Evolutionary conservation across 306 rosid genomes (phyloP), one percentile per base, ranked within the genome.

Genomic region (Alnus rubra): DNA sequence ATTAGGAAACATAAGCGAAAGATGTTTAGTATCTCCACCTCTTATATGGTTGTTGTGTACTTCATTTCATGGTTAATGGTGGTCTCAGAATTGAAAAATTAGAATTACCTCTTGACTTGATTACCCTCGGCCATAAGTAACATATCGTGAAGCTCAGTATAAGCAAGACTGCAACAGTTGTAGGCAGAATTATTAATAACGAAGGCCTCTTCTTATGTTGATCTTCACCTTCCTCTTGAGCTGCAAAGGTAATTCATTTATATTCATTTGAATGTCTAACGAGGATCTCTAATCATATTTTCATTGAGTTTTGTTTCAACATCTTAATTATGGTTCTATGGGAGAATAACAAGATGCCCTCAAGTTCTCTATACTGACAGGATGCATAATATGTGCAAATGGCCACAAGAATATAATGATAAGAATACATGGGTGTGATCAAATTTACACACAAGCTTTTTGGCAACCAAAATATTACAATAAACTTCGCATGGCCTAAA

Each of bases 221-320:
- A 64, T 74, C 74, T 11, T 64, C 70, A 35, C 45, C 82, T 79
- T 64, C 74, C 58, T 15, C 69, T 51, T 51, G 68, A 52, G 82
- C 82, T 79, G 44, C 30, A 62, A 63, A 73, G 76, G 48, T 33
- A 15, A 7, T 64, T 64, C 11, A 16, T 31, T 35, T 35, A 33
- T 63, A 33, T 56, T 9, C 5, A 56, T 63, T 63, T 13, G n/a
- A 12, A 31, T 63, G 69, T 28, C 67, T 11, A 4, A 59, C 33
- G 35, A 23, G 67, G 13, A 9, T 50, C 16, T 50, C 14, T 50
- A 50, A 4, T 3, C 13, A 33, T 11, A 1, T 15, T 50, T 50
- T 10, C 53, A 50, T 50, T 2, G 16, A 50, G 14, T 12, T 15
- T 33, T 33, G 37, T 33, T 33, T 33, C 37, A 33, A 33, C 37